Base-by-base conservation (phyloP, 352 stramenopile species). In the Globisporangium okanoganense region DNA sequence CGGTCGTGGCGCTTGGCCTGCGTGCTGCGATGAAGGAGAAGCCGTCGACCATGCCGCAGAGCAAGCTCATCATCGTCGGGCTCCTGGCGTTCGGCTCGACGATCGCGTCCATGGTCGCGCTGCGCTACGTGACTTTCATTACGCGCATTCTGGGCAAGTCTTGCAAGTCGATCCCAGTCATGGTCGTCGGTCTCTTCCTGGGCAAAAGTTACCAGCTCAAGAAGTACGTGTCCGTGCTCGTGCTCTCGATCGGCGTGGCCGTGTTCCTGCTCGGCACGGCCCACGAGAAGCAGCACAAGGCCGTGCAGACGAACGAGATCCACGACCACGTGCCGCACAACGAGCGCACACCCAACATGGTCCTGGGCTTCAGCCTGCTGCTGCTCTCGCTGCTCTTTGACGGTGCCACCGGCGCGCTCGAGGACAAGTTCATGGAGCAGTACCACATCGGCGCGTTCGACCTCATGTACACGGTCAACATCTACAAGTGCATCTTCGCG, bases 381-480 rank as follows among this genome's bases (percentile, higher is more conserved):
- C 36, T 91, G 14, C 56, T 92, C 5, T 95, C 86, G 31, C 70
- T 95, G 7, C 54, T 92, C 14, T 91, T 90, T 33, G 85, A 95
- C 58, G 85, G 85, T 13, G 84, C 82, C 0, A 94, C 85, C 1
- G 85, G 85, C 10, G 85, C 85, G 0, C 67, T 95, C 0, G 85
- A 95, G 56, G 85, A 95, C 58, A 89, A 90, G 25, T 90, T 87
- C 62, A 82, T 95, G 61, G 80, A 87, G 56, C 67, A 84, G 50
- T 92, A 92, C 67, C 75, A 92, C 63, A 79, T 95, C 35, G 83
- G 84, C 24, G 76, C 85, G 4, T 95, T 95, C 61, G 84, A 93
- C 58, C 71, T 95, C 41, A 95, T 95, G 85, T 94, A 90, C 71
- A 71, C 82, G n/a, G 80, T 95, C 57, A 93, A 90, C 73, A 77